Evolutionary conservation across 164 flowering plant species (phyloP).

Genomic region (Malania oleifera): DNA sequence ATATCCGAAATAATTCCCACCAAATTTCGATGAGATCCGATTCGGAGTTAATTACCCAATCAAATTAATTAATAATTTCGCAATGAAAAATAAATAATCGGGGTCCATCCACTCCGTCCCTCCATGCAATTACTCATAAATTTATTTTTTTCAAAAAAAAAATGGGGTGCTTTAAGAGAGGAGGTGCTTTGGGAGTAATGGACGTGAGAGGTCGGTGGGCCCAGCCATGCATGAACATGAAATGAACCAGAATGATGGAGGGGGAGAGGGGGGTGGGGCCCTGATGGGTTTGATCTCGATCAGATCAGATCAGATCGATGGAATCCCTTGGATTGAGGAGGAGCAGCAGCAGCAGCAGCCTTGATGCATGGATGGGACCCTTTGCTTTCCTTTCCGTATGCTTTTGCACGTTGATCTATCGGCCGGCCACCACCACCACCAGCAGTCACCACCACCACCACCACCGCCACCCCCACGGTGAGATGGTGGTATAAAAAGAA

Average conservation of each 20-base stretch:
- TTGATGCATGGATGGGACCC: constrained; percentile 27
- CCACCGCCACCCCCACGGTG: no score
- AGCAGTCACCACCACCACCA: no score
- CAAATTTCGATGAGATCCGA: constrained; percentile 16
- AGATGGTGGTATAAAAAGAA: constrained; percentile 57
- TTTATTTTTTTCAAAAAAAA: no score
- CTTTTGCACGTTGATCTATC: constrained; percentile 22
- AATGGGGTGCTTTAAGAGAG: no score
- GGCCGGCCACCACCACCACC: constrained; percentile 31
- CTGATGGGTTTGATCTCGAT: constrained; percentile 23
- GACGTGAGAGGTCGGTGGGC: constrained; percentile 30
- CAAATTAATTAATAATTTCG: no score
- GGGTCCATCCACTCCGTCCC: no score
- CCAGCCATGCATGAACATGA: constrained; percentile 46
- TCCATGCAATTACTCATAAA: no score
- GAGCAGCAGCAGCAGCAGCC: constrained; percentile 26
- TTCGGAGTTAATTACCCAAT: background rate
- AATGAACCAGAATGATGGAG: constrained; percentile 46
- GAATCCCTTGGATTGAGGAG: constrained; percentile 59
- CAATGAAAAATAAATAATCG: no score
- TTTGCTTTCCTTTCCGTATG: constrained; percentile 4
- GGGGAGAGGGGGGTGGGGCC: constrained; percentile 46
- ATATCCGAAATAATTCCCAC: background rate
- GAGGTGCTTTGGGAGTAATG: constrained; percentile 22
- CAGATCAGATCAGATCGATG: constrained; percentile 22